Evolutionary conservation across 495 filamentous ascomycete genomes (phyloP), one percentile per base, ranked within the genome.

Genomic region (Lasiosphaeria ovina): DNA sequence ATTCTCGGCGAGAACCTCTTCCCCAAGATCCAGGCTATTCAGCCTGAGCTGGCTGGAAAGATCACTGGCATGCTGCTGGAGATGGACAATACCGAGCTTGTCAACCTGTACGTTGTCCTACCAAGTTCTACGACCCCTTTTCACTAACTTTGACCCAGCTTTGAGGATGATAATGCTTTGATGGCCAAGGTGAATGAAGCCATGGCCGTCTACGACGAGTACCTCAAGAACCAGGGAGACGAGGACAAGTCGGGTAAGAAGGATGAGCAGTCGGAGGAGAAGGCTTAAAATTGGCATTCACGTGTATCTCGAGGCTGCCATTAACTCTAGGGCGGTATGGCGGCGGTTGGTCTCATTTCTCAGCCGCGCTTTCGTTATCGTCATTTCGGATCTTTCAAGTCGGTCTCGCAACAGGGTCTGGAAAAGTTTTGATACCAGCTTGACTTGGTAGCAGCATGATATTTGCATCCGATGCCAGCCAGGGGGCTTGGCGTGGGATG

Each of bases 21-120:
- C 83, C 94, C 94, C 64, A 98, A 97, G 88, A 97, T 99, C 70
- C 86, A 91, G 74, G 83, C 82, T 55, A 85, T 94, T 76, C 92
- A 98, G 82, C 92, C 92, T 48, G 91, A 95, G 63, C 81, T 99
- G 61, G 94, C 94, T 63, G 94, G 94, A 66, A 99, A 99, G 88
- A 97, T 99, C 71, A 99, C 94, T 61, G 94, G 94, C 76, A 99
- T 99, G 94, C 86, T 99, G 68, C 72, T 99, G 66, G 94, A 99
- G 84, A 99, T 99, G 94, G 94, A 97, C 63, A 97, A 97, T 72
- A 64, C 79, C 51, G 94, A 99, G 81, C 78, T 99, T 62, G 77
- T 99, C 69, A 89, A 88, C 74, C 83, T 99, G 94, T 98, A 87
- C 91, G 94, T 92, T 35, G 12, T n/a, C 44, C 16, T 5, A 14